Percentiles rank a stretch among this genome's conserved stretches.
phyloP scores from a whole-genome alignment of 495 filamentous ascomycete genomes.

The Podospora sp. region DNA sequence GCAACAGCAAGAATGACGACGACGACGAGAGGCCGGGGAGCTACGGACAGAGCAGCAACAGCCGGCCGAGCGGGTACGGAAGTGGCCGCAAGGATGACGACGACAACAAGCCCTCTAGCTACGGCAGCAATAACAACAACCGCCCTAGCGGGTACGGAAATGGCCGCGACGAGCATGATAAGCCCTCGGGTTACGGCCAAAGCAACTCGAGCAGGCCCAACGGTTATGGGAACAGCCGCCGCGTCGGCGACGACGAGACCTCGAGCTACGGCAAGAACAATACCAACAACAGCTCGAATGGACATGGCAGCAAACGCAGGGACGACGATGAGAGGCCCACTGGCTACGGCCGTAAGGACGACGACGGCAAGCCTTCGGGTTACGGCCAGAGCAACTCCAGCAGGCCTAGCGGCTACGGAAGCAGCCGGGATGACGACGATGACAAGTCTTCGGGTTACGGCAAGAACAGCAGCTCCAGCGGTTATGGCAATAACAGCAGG shows the following conservation, averaged over 20 bases:
- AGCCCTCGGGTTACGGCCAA: neutral
- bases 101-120: constrained; percentile 2
- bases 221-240: neutral
- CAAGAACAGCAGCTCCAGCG: neutral
- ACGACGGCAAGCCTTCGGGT: neutral
- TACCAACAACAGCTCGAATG: constrained; percentile 9
- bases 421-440: neutral
- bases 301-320: neutral
- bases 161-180: neutral
- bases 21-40: neutral
- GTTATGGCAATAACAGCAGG: neutral
- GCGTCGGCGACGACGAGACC: neutral
- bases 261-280: constrained; percentile 2
- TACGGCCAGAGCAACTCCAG: neutral
- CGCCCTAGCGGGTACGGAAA: neutral
- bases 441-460: neutral
- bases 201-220: neutral
- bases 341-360: constrained; percentile 9
- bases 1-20: constrained; percentile 11
- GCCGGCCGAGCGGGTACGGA: neutral
- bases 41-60: neutral
- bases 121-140: neutral
- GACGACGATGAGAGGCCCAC: constrained; percentile 6
- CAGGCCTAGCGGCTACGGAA: neutral
- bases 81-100: neutral